These are phyloP conservation scores for Ophiosphaerella korrae DNA, from an alignment of 2,329 filamentous ascomycete genomes.

Conservation along the genomic window DNA sequence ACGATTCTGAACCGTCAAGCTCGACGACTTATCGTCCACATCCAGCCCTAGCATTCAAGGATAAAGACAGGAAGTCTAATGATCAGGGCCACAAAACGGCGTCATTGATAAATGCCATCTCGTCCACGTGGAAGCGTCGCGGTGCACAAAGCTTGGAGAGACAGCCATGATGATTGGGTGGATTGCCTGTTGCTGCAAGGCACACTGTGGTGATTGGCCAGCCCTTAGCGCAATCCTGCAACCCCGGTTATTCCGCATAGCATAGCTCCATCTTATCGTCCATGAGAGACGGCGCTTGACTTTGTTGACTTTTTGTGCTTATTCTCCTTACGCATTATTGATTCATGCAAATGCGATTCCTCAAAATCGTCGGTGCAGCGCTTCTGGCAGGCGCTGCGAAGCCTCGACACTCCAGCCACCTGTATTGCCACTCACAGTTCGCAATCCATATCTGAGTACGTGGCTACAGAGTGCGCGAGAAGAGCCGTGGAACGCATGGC, in stretches of 20 bases:
- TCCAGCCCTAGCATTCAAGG: slow-evolving; percentile 27
- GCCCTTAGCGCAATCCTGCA: slow-evolving; percentile 12
- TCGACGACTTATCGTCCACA: slow-evolving; percentile 28
- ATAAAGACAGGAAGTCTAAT: slow-evolving; percentile 24
- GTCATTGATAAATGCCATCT: slow-evolving; percentile 26
- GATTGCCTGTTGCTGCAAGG: slow-evolving; percentile 29
- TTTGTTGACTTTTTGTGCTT: neutral
- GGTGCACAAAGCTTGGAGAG: slow-evolving; percentile 4
- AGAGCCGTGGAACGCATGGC: slow-evolving; percentile 81
- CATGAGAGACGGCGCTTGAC: neutral
- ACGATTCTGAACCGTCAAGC: slow-evolving; percentile 16
- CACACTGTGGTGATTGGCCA: slow-evolving; percentile 29
- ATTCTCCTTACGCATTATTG: neutral
- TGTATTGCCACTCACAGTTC: slow-evolving; percentile 56
- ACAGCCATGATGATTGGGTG: neutral
- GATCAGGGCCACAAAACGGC: slow-evolving; percentile 16
- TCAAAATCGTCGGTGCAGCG: slow-evolving; percentile 28
- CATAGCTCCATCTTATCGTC: slow-evolving; percentile 1
- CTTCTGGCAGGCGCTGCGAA: slow-evolving; percentile 51
- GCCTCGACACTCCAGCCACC: slow-evolving; percentile 62
- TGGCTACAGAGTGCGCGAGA: slow-evolving; percentile 70
- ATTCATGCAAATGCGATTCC: slow-evolving; percentile 33
- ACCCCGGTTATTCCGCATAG: slow-evolving; percentile 13
- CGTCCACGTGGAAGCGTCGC: slow-evolving; percentile 32
- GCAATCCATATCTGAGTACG: slow-evolving; percentile 58